Conservation (phyloP, 164 flowering plant species). For the Piper longum region DNA sequence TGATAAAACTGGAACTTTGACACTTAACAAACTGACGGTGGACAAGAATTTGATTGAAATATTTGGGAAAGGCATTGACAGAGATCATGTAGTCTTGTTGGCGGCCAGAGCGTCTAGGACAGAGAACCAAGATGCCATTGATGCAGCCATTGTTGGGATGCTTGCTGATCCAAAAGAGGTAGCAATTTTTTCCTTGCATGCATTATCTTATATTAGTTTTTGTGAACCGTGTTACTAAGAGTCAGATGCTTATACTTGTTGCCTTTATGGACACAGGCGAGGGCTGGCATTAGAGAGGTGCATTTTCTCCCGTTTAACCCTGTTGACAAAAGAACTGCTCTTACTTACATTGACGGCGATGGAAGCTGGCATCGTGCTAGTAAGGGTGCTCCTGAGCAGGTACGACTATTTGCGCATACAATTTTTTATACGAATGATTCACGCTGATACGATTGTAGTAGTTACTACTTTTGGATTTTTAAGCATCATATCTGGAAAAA, state of each 20-base stretch:
- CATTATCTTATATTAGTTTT: not conserved
- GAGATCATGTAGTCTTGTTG: constrained; percentile 24
- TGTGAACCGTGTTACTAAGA: not conserved
- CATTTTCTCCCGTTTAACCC: constrained; percentile 36
- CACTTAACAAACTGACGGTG: constrained; percentile 30
- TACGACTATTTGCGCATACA: not conserved
- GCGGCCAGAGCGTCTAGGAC: constrained; percentile 32
- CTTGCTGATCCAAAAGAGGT: constrained; percentile 38
- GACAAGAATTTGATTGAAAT: constrained; percentile 27
- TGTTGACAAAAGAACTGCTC: constrained; percentile 34
- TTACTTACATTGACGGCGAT: constrained; percentile 26
- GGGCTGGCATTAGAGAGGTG: constrained; percentile 26
- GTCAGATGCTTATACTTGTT: not conserved
- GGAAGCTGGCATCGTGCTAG: constrained; percentile 34
- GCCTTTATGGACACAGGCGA: constrained; percentile 10
- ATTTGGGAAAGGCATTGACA: constrained; percentile 25
- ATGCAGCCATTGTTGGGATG: constrained; percentile 35
- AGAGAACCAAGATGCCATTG: constrained; percentile 37
- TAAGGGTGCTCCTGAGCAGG: constrained; percentile 39
- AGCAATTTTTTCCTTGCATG: not conserved
- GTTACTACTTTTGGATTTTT: no score
- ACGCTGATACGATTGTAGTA: no score
- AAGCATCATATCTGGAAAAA: no score
- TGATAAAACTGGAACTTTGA: constrained; percentile 30
- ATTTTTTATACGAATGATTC: no score